These are phyloP conservation scores for Backusella tuberculispora DNA, from an alignment of 192 early-diverging fungal genomes.

Conservation along the genomic window DNA sequence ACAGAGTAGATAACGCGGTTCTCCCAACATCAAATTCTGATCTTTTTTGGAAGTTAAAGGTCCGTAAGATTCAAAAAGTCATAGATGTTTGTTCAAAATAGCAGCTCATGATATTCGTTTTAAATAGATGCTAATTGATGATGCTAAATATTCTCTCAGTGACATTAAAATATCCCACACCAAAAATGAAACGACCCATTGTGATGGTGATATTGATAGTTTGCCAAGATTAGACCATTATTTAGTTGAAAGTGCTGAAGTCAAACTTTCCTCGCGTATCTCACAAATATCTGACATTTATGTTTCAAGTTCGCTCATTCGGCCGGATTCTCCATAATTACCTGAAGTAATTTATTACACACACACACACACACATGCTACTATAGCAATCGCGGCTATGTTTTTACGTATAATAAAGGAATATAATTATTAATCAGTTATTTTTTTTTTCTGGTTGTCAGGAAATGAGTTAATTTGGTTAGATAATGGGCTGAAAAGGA, in stretches of 20 bases:
- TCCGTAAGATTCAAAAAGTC: conserved; percentile 12
- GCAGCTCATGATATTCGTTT: conserved; percentile 2
- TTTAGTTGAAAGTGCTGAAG: conserved; percentile 10
- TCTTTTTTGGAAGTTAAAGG: conserved; percentile 1
- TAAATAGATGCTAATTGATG: conserved; percentile 6
- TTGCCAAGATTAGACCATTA: background rate
- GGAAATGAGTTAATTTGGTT: too few relatives aligned
- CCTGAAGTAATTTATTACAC: too few relatives aligned
- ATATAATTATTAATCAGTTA: too few relatives aligned
- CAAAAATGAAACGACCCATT: background rate
- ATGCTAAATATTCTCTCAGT: background rate
- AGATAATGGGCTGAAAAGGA: too few relatives aligned
- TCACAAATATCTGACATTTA: too few relatives aligned
- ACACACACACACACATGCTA: too few relatives aligned
- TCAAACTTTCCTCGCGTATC: background rate
- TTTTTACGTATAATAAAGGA: too few relatives aligned
- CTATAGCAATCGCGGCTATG: too few relatives aligned
- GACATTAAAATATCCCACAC: background rate
- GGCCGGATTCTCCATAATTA: too few relatives aligned
- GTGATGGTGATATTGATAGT: background rate
- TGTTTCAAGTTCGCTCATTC: too few relatives aligned
- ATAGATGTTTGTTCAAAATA: conserved; percentile 6
- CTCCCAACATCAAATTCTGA: background rate
- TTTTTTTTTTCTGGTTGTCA: too few relatives aligned
- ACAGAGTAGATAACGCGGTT: background rate